These are phyloP conservation scores for Lipomyces yamadae DNA, from an alignment of 805 yeast species.

Conservation along the genomic window DNA sequence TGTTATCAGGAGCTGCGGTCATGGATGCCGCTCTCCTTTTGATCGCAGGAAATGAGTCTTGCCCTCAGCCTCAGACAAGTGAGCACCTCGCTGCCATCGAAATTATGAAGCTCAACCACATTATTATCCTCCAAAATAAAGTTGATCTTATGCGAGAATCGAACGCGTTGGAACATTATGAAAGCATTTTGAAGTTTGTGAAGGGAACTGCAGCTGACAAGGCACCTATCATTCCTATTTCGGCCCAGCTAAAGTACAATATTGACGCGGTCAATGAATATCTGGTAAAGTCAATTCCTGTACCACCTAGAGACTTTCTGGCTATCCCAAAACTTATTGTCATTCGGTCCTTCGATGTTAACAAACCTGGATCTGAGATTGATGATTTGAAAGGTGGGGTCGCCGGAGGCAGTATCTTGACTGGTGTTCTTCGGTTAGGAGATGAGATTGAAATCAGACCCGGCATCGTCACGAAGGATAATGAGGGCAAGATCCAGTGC, in stretches of 20 bases:
- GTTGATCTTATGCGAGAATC: constrained; percentile 99
- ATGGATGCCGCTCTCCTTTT: constrained; percentile 98
- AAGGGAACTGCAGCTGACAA: constrained; percentile 99
- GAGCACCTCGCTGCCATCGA: constrained; percentile 99
- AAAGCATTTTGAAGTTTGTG: constrained; percentile 87
- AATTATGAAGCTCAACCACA: constrained; percentile 97
- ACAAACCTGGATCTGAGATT: constrained; percentile 98
- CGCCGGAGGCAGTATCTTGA: constrained; percentile 98
- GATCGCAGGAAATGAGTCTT: constrained; percentile 97
- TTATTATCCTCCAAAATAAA: constrained; percentile 93
- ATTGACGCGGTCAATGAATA: constrained; percentile 98
- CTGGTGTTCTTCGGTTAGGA: constrained; percentile 95
- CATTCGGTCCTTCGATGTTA: constrained; percentile 97
- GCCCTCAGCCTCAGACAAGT: constrained; percentile 99
- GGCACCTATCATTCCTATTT: constrained; percentile 97
- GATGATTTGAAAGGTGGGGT: constrained; percentile 99
- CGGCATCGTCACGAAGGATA: constrained; percentile 97
- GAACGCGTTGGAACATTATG: constrained; percentile 92
- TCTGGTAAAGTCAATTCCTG: constrained; percentile 93
- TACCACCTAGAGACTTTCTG: constrained; percentile 92
- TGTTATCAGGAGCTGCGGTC: constrained; percentile 99
- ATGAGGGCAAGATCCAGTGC: constrained; percentile 85
- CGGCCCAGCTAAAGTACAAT: constrained; percentile 97
- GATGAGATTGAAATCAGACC: constrained; percentile 99
- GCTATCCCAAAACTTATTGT: constrained; percentile 95